A percentile compares a stretch with the other conserved stretches of the same genome.
Conservation (phyloP, 345 rosid species). For the Lepidium sativum region DNA sequence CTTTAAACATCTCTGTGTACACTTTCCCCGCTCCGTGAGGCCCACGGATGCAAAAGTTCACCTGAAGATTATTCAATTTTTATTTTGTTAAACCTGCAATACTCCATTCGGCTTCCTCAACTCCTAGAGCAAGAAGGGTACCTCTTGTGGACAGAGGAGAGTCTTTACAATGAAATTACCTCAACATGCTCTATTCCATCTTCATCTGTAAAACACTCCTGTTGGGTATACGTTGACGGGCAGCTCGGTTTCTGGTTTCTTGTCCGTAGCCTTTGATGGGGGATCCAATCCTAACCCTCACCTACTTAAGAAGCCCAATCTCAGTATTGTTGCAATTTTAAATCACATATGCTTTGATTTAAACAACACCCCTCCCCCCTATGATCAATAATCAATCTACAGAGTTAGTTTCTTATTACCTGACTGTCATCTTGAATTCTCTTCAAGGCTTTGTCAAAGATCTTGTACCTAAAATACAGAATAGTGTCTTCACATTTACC, state of each 20-base stretch:
- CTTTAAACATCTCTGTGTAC: constrained; percentile 82
- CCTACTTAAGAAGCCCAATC: constrained; percentile 38
- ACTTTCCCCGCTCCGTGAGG: constrained; percentile 97
- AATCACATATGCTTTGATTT: neutral
- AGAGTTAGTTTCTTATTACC: constrained; percentile 33
- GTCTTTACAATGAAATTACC: constrained; percentile 35
- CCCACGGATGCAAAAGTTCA: constrained; percentile 75
- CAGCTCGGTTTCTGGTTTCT: constrained; percentile 91
- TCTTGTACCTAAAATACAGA: constrained; percentile 53
- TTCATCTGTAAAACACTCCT: constrained; percentile 71
- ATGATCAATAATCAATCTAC: constrained; percentile 27
- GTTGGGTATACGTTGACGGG: constrained; percentile 88
- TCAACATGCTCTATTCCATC: constrained; percentile 91
- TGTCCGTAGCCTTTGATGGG: constrained; percentile 97
- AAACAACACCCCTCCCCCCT: neutral
- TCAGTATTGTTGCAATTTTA: neutral
- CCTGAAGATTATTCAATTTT: constrained; percentile 30
- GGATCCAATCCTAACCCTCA: constrained; percentile 88
- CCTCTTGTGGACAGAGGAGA: neutral
- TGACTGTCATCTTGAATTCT: constrained; percentile 88
- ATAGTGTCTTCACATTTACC: neutral
- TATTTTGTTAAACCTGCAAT: neutral
- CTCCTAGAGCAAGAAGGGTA: neutral
- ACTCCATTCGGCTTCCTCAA: neutral
- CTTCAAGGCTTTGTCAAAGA: constrained; percentile 79